Base-by-base conservation (phyloP, 2,329 filamentous ascomycete species). In the Mycosphaerella sp. region DNA sequence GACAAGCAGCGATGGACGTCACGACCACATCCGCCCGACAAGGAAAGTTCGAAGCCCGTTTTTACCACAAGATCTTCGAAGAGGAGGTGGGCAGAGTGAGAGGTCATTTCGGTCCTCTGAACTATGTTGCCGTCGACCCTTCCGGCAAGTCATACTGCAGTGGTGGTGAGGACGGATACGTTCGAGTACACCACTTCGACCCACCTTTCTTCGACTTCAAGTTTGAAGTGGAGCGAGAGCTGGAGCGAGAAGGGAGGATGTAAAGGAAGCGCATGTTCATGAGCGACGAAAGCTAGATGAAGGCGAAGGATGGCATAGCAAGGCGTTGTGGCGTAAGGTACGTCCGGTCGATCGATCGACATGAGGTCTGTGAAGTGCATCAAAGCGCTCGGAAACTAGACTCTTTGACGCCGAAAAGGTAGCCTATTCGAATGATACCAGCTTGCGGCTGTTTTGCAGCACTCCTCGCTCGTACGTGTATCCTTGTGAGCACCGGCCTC, bases 31-130 rank as follows among this genome's bases (percentile, higher is more conserved):
- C 86, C 34, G 85, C 90, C 47, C 84, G 93, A 63, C 93, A 98
- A 80, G 93, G 93, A 76, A 97, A 97, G 78, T 98, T 98, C 79
- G 93, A 98, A 76, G 93, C 93, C 43, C 85, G 93, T 63, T 98
- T 98, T 81, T 98, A 96, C 81, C 93, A 98, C 85, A 97, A 95
- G 82, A 86, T 98, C 72, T 97, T 98, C 72, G 90, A 95, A 76
- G 92, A 98, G 74, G 93, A 98, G 79, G 92, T 97, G 68, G 93
- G 93, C 65, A 86, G 93, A 79, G 93, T 98, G 62, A 83, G 90
- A 70, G 93, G 93, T 60, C 93, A 98, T 75, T 98, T 98, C 75
- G 93, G 93, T 70, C 93, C 87, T 63, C 80, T 96, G 59, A 96
- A 98, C 80, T 96, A 93, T 59, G 89, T 98, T 65, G 91, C 93